Percentiles rank a stretch among this genome's conserved stretches.
These are phyloP conservation scores for Mycena galericulata DNA, from an alignment of 768 basidiomycete species.

Conservation along the genomic window DNA sequence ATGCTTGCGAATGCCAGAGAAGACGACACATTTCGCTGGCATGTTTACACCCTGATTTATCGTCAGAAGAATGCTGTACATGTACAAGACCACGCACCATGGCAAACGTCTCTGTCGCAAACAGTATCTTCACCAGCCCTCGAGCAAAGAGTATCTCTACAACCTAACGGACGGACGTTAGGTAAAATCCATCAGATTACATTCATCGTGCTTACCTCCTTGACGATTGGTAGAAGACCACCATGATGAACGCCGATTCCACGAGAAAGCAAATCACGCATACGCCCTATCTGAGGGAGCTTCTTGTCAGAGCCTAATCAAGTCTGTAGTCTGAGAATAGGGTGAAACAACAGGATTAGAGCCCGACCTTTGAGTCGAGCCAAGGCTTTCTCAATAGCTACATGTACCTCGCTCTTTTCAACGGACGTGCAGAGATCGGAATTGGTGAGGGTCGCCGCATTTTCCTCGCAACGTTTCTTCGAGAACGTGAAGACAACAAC, in stretches of 20 bases:
- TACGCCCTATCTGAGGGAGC: constrained; percentile 91
- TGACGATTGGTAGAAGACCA: constrained; percentile 94
- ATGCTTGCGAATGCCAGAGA: constrained; percentile 94
- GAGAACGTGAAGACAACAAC: constrained; percentile 98
- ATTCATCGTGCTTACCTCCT: constrained; percentile 77
- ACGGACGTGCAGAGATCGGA: constrained; percentile 87
- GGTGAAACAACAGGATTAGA: background rate
- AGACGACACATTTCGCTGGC: constrained; percentile 98
- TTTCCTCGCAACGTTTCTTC: constrained; percentile 97
- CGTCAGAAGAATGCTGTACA: constrained; percentile 1
- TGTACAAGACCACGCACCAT: constrained; percentile 71
- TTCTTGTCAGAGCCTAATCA: constrained; percentile 91
- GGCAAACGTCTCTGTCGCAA: constrained; percentile 99
- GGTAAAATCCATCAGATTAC: background rate
- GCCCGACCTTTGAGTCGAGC: constrained; percentile 86
- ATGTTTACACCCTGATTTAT: constrained; percentile 92
- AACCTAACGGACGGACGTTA: constrained; percentile 61
- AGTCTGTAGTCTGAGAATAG: constrained; percentile 14
- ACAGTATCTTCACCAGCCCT: constrained; percentile 95
- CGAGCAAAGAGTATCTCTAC: constrained; percentile 97
- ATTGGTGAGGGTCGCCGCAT: constrained; percentile 90
- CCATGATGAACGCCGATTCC: constrained; percentile 99
- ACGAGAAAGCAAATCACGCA: constrained; percentile 89
- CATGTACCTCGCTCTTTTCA: constrained; percentile 98
- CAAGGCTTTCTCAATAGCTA: constrained; percentile 92